Percentiles rank a stretch among this genome's conserved stretches.
Conservation (phyloP, 139 green algal genomes). For the Chlamydomonas sphaeroides region DNA sequence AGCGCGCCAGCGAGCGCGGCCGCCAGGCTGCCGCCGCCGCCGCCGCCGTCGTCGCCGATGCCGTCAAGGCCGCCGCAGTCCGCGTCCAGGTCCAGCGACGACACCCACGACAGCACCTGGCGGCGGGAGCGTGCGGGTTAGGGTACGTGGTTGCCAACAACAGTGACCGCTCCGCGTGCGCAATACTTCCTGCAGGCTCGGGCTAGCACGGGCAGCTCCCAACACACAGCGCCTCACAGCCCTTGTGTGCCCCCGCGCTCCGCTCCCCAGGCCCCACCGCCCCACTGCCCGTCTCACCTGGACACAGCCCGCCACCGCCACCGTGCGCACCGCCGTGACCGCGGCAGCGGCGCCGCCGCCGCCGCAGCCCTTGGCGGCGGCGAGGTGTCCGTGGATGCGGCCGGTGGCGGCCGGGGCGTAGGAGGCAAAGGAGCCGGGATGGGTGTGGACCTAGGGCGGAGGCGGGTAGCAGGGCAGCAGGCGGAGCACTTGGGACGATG, state of each 20-base stretch:
- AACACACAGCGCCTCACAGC: too few relatives aligned
- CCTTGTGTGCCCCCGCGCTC: too few relatives aligned
- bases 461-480: too few relatives aligned
- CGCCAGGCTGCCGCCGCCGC: not conserved
- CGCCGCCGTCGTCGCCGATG: not conserved
- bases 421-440: not conserved
- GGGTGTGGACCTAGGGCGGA: not conserved
- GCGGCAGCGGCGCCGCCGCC: not conserved
- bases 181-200: too few relatives aligned
- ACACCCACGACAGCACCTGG: not conserved
- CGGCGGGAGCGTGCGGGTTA: not conserved
- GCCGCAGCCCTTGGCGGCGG: not conserved
- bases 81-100: not conserved
- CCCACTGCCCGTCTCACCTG: slow-evolving; percentile 11
- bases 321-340: not conserved
- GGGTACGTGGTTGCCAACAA: too few relatives aligned
- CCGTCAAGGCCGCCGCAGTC: not conserved
- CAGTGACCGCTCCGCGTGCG: too few relatives aligned
- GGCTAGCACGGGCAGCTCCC: too few relatives aligned
- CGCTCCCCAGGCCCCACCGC: too few relatives aligned
- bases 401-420: not conserved
- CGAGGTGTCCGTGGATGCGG: slow-evolving; percentile 9
- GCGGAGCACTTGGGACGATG: too few relatives aligned
- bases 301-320: slow-evolving; percentile 17
- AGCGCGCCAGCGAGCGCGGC: not conserved